phyloP scores from a whole-genome alignment of 2,329 filamentous ascomycete genomes.

The Corynespora cassiicola region DNA sequence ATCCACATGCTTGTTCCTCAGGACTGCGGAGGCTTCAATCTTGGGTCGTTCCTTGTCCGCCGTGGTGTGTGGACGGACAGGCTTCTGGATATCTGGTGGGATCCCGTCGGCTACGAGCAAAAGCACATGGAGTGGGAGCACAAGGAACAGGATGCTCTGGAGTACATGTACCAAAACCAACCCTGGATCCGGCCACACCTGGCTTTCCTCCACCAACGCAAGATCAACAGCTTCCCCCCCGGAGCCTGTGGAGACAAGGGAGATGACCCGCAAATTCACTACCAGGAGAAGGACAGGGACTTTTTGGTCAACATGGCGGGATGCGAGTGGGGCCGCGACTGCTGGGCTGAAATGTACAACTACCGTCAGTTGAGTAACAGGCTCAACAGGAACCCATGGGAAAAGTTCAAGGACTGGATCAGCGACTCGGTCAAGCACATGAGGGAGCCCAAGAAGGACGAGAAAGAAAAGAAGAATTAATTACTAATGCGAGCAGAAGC shows the following conservation, averaged over 20 bases:
- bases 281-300: conserved; percentile 82
- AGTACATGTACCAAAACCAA: conserved; percentile 88
- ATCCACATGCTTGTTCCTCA: conserved; percentile 90
- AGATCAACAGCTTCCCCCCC: conserved; percentile 91
- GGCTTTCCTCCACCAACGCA: conserved; percentile 87
- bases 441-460: conserved; percentile 34
- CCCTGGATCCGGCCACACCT: conserved; percentile 91
- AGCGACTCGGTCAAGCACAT: conserved; percentile 45
- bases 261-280: conserved; percentile 81
- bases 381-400: conserved; percentile 84
- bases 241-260: conserved; percentile 84
- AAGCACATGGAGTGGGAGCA: conserved; percentile 99
- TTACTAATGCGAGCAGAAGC: conserved; percentile 15
- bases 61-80: conserved; percentile 89
- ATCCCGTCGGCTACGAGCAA: conserved; percentile 95
- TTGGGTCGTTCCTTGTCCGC: conserved; percentile 92
- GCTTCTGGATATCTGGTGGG: conserved; percentile 96
- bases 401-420: conserved; percentile 63
- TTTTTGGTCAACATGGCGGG: conserved; percentile 99
- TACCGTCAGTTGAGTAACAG: conserved; percentile 91
- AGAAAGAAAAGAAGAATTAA: conserved; percentile 24
- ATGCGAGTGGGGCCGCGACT: conserved; percentile 95
- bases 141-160: conserved; percentile 95
- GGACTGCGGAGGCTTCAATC: conserved; percentile 94
- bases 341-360: conserved; percentile 97